These are phyloP conservation scores for Chaetomium sp. DNA, from an alignment of 2,329 filamentous ascomycete genomes.

Conservation along the genomic window DNA sequence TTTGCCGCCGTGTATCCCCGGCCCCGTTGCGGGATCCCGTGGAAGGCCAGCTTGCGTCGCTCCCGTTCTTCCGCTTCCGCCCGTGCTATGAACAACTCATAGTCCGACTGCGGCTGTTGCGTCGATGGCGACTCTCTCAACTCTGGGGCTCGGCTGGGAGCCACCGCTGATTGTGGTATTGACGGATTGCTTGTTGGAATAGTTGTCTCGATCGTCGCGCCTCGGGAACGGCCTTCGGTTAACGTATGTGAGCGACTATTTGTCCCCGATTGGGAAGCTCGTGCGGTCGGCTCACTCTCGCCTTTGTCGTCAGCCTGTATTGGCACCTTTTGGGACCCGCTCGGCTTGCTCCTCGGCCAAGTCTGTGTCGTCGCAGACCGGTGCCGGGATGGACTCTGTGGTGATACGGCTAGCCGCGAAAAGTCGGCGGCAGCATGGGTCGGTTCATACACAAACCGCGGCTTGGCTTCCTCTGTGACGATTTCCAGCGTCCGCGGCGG, in stretches of 20 bases:
- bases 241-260: constrained; percentile 8
- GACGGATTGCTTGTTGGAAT: background rate
- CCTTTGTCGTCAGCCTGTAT: background rate
- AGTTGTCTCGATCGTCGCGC: constrained; percentile 1
- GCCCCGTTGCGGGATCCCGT: constrained; percentile 18
- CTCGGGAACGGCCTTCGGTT: constrained; percentile 8
- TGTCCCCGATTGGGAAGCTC: background rate
- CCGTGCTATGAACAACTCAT: constrained; percentile 25
- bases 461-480: constrained; percentile 19
- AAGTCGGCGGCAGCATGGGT: constrained; percentile 29
- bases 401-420: constrained; percentile 21
- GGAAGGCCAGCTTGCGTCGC: constrained; percentile 19
- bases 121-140: background rate
- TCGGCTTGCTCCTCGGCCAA: background rate
- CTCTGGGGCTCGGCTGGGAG: background rate
- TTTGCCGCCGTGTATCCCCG: background rate
- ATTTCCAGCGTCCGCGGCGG: constrained; percentile 17
- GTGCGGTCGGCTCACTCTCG: background rate
- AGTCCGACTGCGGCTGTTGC: constrained; percentile 19
- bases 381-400: constrained; percentile 9
- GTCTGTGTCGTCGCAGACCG: background rate
- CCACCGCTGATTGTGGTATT: background rate
- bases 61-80: constrained; percentile 25
- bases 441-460: constrained; percentile 23
- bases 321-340: background rate